Conservation (phyloP, 495 filamentous ascomycete species). For the Extremus antarcticus region DNA sequence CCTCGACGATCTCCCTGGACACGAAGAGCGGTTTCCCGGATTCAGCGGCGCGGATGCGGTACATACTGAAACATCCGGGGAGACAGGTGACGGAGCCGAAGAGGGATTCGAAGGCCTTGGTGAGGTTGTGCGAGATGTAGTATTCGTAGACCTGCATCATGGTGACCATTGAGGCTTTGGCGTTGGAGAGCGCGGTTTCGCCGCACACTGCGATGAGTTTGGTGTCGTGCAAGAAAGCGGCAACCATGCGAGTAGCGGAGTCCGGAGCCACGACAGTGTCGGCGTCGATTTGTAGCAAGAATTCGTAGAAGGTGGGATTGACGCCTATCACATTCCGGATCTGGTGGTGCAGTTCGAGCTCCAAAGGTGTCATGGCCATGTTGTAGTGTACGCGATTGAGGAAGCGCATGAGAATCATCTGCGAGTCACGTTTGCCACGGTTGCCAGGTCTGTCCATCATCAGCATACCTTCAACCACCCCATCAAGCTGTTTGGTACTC, state of each 20-base stretch:
- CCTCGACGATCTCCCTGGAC: conserved; percentile 74
- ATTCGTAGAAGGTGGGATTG: conserved; percentile 97
- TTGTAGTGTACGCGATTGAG: conserved; percentile 97
- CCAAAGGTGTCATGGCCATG: conserved; percentile 85
- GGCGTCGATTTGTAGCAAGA: conserved; percentile 91
- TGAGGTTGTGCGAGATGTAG: conserved; percentile 96
- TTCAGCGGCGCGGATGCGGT: conserved; percentile 86
- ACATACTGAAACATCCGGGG: conserved; percentile 98
- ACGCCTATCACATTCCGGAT: conserved; percentile 98
- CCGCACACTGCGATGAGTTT: conserved; percentile 87
- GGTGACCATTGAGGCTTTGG: conserved; percentile 82
- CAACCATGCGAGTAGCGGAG: conserved; percentile 84
- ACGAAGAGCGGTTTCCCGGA: conserved; percentile 93
- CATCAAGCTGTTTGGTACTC: conserved; percentile 9
- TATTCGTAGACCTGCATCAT: conserved; percentile 99
- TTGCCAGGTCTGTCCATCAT: conserved; percentile 66
- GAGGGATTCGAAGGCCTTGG: conserved; percentile 96
- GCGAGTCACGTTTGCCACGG: conserved; percentile 97
- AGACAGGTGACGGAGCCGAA: conserved; percentile 97
- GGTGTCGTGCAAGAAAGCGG: conserved; percentile 82
- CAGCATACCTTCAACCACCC: background rate
- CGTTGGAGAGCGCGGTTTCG: conserved; percentile 86
- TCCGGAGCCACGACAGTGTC: conserved; percentile 90
- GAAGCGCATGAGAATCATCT: conserved; percentile 97
- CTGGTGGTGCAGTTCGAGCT: conserved; percentile 97